Conservation (phyloP, 208 protist species). For the Angomonas deanei region DNA sequence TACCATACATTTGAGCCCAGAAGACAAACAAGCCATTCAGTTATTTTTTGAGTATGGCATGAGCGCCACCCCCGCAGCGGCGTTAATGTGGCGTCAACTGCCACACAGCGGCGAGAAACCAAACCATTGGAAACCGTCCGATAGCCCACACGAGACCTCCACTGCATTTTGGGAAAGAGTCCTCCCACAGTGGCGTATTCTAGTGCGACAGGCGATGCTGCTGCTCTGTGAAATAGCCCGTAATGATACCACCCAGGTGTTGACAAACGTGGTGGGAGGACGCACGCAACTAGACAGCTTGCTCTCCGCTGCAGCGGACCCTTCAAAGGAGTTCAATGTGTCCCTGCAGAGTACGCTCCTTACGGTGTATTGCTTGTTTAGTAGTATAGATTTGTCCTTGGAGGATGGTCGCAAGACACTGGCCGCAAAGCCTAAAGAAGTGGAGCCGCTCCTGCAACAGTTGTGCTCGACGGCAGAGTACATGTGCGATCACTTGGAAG, state of each 20-base stretch:
- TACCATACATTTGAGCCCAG: not conserved
- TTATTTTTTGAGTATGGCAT: conserved; percentile 24
- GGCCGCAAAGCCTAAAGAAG: not conserved
- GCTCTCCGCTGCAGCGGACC: not conserved
- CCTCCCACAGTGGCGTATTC: not conserved
- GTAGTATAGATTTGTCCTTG: not conserved
- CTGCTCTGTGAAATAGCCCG: not conserved
- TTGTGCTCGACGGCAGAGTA: not conserved
- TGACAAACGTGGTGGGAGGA: not conserved
- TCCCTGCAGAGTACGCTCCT: not conserved
- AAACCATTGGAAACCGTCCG: not conserved
- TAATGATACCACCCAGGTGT: not conserved
- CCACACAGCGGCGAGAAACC: not conserved
- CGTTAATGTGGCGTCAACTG: not conserved
- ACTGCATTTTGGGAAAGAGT: not conserved
- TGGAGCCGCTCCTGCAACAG: not conserved
- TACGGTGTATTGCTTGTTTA: not conserved
- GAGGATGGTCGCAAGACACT: not conserved
- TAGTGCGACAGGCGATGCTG: not conserved
- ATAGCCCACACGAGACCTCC: not conserved
- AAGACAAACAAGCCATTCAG: conserved; percentile 1
- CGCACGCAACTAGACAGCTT: not conserved
- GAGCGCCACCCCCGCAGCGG: not conserved
- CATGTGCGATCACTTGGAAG: not conserved
- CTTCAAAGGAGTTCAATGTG: not conserved